Evolutionary conservation across 345 rosid species (phyloP).

Genomic region (Boechera divaricarpa): DNA sequence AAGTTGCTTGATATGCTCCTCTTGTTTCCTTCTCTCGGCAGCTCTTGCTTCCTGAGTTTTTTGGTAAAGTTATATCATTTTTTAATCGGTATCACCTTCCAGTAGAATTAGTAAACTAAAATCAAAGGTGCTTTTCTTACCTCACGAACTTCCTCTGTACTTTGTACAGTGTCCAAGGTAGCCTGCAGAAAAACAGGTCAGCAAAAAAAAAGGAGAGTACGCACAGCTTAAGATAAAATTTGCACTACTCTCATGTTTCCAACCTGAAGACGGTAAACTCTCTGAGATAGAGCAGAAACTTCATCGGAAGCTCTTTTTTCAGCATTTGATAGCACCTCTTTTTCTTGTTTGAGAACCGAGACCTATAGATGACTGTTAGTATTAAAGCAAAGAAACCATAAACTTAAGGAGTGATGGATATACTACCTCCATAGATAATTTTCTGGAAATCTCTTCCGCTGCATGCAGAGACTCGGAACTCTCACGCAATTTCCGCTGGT

Average conservation of each 20-base stretch:
- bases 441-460: constrained; percentile 80
- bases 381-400: constrained; percentile 14
- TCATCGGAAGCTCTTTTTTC: constrained; percentile 91
- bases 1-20: constrained; percentile 68
- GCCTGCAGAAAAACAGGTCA: constrained; percentile 63
- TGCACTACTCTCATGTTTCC: constrained; percentile 21
- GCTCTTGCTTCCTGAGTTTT: constrained; percentile 74
- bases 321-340: constrained; percentile 79
- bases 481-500: constrained; percentile 82
- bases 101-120: background rate
- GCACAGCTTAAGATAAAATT: constrained; percentile 10
- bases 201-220: constrained; percentile 27
- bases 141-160: constrained; percentile 90
- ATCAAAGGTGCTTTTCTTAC: constrained; percentile 47
- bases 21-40: constrained; percentile 79
- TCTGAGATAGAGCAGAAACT: constrained; percentile 81
- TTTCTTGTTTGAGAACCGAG: constrained; percentile 75
- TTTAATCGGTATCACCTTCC: constrained; percentile 5
- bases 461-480: constrained; percentile 69
- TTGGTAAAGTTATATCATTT: constrained; percentile 17
- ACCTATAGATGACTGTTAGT: constrained; percentile 53
- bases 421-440: constrained; percentile 82
- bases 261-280: constrained; percentile 88
- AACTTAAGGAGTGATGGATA: constrained; percentile 3
- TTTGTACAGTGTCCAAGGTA: constrained; percentile 83